Percentiles rank a stretch among this genome's conserved stretches.
Conservation (phyloP, 441 rosid genomes). For the Isatis lusitanica region DNA sequence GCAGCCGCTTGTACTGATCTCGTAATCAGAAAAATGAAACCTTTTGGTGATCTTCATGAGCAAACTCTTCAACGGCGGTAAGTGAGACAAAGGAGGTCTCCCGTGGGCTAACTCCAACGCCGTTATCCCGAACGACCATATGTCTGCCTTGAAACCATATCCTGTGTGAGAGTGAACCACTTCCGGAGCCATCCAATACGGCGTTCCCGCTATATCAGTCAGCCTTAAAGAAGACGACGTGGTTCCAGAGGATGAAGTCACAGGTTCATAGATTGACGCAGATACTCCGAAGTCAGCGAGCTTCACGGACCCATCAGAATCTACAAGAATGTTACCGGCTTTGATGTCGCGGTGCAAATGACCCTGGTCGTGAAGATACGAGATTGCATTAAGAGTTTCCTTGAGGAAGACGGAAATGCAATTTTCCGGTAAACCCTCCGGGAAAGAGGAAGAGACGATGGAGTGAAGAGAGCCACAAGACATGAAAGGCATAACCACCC, state of each 20-base stretch:
- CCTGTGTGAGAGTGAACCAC: constrained; percentile 85
- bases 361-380: constrained; percentile 81
- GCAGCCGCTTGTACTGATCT: constrained; percentile 24
- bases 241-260: constrained; percentile 12
- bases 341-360: constrained; percentile 76
- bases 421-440: constrained; percentile 59
- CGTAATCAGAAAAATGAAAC: constrained; percentile 70
- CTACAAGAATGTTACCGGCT: constrained; percentile 72
- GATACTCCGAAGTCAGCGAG: constrained; percentile 89
- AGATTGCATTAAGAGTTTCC: constrained; percentile 64
- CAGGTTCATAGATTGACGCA: constrained; percentile 64
- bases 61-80: constrained; percentile 73
- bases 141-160: constrained; percentile 73
- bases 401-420: constrained; percentile 68
- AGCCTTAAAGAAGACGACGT: constrained; percentile 49
- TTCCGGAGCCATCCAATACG: constrained; percentile 96
- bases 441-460: constrained; percentile 61
- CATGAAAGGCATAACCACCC: constrained; percentile 99
- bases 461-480: constrained; percentile 79
- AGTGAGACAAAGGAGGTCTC: constrained; percentile 77
- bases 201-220: constrained; percentile 74
- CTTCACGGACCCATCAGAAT: constrained; percentile 63
- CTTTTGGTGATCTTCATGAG: constrained; percentile 77
- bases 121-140: constrained; percentile 88
- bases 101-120: constrained; percentile 86